Conservation (phyloP, 768 basidiomycete species). For the Calvatia gigantea region DNA sequence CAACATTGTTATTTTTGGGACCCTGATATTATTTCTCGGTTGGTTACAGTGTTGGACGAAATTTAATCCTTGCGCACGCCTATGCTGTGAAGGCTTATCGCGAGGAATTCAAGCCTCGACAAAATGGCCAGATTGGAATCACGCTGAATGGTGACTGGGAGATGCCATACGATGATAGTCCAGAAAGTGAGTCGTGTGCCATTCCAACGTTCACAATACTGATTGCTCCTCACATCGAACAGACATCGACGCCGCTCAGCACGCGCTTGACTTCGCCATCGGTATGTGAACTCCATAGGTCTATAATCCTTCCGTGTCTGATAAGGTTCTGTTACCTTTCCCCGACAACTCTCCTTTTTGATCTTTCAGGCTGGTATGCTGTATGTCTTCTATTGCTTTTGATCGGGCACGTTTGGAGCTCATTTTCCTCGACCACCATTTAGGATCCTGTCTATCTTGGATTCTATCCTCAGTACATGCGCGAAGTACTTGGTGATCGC, state of each 20-base stretch:
- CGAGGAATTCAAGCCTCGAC: constrained; percentile 56
- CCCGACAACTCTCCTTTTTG: constrained; percentile 20
- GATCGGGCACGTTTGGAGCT: constrained; percentile 5
- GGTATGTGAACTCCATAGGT: constrained; percentile 36
- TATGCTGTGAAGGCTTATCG: constrained; percentile 64
- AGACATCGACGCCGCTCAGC: constrained; percentile 70
- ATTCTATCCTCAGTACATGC: constrained; percentile 58
- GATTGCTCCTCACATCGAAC: background rate
- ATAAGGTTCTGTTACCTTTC: constrained; percentile 13
- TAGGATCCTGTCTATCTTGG: constrained; percentile 71
- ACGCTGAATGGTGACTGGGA: constrained; percentile 77
- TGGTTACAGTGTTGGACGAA: constrained; percentile 58
- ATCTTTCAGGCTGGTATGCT: constrained; percentile 52
- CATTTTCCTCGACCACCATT: constrained; percentile 10
- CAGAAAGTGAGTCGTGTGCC: constrained; percentile 50
- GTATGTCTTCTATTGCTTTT: constrained; percentile 30
- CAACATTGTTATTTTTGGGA: constrained; percentile 2
- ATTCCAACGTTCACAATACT: background rate
- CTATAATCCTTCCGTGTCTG: constrained; percentile 21
- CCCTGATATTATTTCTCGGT: constrained; percentile 10
- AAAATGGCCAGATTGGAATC: constrained; percentile 73
- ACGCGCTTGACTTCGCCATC: constrained; percentile 69
- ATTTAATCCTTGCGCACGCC: constrained; percentile 67
- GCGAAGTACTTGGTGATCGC: constrained; percentile 52
- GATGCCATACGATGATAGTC: constrained; percentile 66